Evolutionary conservation across 441 rosid genomes (phyloP).

Genomic region (Adansonia rubrostipa): DNA sequence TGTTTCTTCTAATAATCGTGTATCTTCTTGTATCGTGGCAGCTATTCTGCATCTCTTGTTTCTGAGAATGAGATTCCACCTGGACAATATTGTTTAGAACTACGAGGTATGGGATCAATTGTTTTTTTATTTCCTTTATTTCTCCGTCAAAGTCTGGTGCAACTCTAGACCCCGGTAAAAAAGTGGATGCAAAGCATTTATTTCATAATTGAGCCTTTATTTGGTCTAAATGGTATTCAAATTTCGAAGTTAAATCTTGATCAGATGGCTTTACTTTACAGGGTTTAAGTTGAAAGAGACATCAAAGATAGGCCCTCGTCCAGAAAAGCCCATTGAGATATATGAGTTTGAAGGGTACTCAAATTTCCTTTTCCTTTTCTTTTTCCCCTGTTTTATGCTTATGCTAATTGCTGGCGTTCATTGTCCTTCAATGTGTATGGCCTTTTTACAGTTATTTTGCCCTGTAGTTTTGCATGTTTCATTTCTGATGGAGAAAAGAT

Average conservation of each 20-base stretch:
- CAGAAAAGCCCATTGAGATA: slow-evolving; percentile 86
- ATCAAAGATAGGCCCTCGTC: slow-evolving; percentile 81
- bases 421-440: slow-evolving; percentile 12
- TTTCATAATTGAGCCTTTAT: neutral
- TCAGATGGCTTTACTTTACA: slow-evolving; percentile 32
- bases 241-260: neutral
- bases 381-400: neutral
- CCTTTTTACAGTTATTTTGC: neutral
- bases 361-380: slow-evolving; percentile 3
- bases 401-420: slow-evolving; percentile 5
- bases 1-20: slow-evolving; percentile 4
- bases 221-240: neutral
- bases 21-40: slow-evolving; percentile 34
- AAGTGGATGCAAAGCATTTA: slow-evolving; percentile 3
- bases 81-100: slow-evolving; percentile 68
- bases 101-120: slow-evolving; percentile 56
- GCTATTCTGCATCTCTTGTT: slow-evolving; percentile 82
- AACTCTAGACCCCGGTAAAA: neutral
- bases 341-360: slow-evolving; percentile 90
- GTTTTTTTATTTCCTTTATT: slow-evolving; percentile 7
- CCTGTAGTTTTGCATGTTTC: slow-evolving; percentile 16
- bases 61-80: slow-evolving; percentile 71
- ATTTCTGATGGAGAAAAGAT: slow-evolving; percentile 28
- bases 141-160: slow-evolving; percentile 4
- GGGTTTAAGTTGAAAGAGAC: slow-evolving; percentile 78